Base-by-base conservation (phyloP, 2,329 filamentous ascomycete species). In the Grosmannia huntii region DNA sequence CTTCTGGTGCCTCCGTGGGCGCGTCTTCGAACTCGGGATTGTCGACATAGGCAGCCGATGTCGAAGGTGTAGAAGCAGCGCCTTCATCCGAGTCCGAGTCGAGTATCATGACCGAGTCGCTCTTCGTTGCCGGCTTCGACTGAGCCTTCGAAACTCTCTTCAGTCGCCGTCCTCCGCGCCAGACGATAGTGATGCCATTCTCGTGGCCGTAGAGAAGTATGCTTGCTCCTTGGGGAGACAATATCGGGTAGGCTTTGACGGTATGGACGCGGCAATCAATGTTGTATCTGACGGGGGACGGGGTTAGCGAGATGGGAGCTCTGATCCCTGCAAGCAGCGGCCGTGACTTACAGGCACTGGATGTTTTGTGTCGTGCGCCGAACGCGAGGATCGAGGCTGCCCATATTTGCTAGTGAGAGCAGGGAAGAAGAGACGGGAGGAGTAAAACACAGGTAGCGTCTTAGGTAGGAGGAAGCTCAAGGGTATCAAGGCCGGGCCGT, bases 121-220 rank as follows among this genome's bases (percentile, higher is more conserved):
- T 10, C 63, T 51, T 54, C 65, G 60, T 48, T 1, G 56, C 44
- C 14, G 59, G 59, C 27, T 62, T 60, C 7, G 60, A 23, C 16
- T 53, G 1, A 63, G 61, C 19, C 66, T 75, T 72, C 44, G 72
- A 68, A 1, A 68, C 62, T 1, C 72, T 61, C 66, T 82, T 85
- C 64, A 86, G 79, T n/a, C 75, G 73, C 55, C 75, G 76, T 12
- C 83, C 83, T 52, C 83, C 83, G 49, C 81, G 77, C 83, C 83
- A 86, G 27, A 82, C 68, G 44, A 86, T 65, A 3, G 77, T 82
- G 49, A 85, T 69, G 51, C 83, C 83, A 67, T 79, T 82, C 60
- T 84, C 81, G 64, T 85, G 82, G 52, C 80, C 82, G 64, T 84
- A 84, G 51, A 86, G 69, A 28, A 86, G 67, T 65, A 86, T 77